Evolutionary conservation across 371 early-diverging fungal species (phyloP).

Genomic region (Polyrhizophydium stewartii): DNA sequence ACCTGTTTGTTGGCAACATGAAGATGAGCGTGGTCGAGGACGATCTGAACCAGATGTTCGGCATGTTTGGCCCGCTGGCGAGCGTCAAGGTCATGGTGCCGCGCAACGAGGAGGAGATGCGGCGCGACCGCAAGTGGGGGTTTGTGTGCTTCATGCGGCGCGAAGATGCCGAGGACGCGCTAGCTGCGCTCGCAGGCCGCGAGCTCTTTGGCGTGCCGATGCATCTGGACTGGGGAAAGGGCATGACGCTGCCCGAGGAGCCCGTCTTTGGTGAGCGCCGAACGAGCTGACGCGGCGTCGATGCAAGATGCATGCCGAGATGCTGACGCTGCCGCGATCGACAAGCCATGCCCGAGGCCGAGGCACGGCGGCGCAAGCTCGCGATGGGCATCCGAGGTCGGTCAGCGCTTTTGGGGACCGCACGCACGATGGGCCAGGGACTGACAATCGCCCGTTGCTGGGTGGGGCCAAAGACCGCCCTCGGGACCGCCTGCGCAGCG

Average conservation of each 20-base stretch:
- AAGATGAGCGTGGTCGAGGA: constrained; percentile 67
- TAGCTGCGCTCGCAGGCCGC: constrained; percentile 69
- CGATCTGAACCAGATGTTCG: constrained; percentile 71
- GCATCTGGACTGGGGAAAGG: constrained; percentile 88
- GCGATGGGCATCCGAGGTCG: too few species aligned
- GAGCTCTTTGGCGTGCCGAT: constrained; percentile 58
- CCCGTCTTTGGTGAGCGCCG: constrained; percentile 77
- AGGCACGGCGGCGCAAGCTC: neutral
- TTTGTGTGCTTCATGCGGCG: constrained; percentile 92
- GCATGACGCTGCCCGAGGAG: constrained; percentile 70
- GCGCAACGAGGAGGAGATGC: constrained; percentile 76
- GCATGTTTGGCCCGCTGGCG: constrained; percentile 79
- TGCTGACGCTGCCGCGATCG: neutral
- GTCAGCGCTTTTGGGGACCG: neutral
- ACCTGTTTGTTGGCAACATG: constrained; percentile 85
- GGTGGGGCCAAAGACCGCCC: too few species aligned
- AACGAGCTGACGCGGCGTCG: too few species aligned
- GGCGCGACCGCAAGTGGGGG: constrained; percentile 74
- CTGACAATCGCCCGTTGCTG: too few species aligned
- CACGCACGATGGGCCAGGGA: too few species aligned
- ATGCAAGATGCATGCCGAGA: too few species aligned
- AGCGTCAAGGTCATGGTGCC: constrained; percentile 97
- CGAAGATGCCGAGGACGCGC: constrained; percentile 66
- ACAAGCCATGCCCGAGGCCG: neutral
- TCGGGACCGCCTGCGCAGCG: too few species aligned